Evolutionary conservation across 2,329 filamentous ascomycete species (phyloP), one percentile per base, ranked within the genome.

Genomic region (Phyllosticta capitalensis): DNA sequence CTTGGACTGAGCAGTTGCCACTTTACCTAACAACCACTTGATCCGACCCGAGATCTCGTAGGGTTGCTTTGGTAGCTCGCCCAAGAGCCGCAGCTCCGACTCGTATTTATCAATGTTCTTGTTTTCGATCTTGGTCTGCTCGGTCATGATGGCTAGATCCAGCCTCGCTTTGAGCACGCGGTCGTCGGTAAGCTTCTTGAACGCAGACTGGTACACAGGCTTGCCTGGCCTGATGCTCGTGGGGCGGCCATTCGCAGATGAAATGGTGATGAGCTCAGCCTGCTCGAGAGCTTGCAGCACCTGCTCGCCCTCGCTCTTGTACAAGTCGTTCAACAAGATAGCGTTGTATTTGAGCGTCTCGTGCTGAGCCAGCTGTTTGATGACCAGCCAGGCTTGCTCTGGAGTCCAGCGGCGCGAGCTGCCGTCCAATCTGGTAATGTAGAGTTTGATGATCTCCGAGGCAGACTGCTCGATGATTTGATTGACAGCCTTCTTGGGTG

Each of bases 391-490:
- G 0, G 90, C 92, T 76, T 97, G 94, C 68, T 94, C 86, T 4
- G 84, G 79, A 0, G 86, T 89, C 89, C 90, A 97, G 58, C 82
- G 82, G 28, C 82, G 81, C 19, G 73, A 68, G 49, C 76, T 69
- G 55, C 82, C 82, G 52, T 84, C 83, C 22, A 74, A 70, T 51
- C 79, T 68, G 2, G 95, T 78, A 28, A 99, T 83, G 75, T 92
- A 97, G 80, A 96, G 91, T 69, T 96, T 95, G 62, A 96, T 77
- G 54, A 97, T 92, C 69, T 97, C 94, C 0, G 89, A 89, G 0
- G 91, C 89, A 19, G 88, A 88, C 69, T 96, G 90, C 58, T 90
- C 86, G 58, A 96, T 88, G 63, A 99, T 97, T 64, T 96, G 91
- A 21, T 85, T 79, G 2, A 96, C 87, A 2, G 94, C 94, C 65